Evolutionary conservation across 805 yeast species (phyloP).

Genomic region (Kluyveromyces dobzhanskii): DNA sequence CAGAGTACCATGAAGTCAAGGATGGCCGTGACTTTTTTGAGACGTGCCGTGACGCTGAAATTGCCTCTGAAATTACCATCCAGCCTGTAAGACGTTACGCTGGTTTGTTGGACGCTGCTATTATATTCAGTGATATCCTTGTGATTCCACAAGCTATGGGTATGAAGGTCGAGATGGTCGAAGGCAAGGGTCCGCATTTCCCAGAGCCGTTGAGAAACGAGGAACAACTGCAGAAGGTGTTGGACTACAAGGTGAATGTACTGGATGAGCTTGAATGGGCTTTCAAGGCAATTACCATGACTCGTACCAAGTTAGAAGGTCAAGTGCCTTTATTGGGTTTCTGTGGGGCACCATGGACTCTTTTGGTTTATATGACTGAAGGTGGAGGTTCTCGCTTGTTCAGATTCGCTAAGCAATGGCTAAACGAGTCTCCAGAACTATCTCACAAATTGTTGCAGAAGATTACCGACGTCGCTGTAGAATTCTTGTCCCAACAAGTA

Average conservation of each 20-base stretch:
- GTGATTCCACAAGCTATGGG: constrained; percentile 99
- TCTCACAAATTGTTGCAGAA: constrained; percentile 65
- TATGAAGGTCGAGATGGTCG: constrained; percentile 86
- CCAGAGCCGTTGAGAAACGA: constrained; percentile 78
- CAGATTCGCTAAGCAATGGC: constrained; percentile 87
- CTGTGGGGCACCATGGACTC: constrained; percentile 97
- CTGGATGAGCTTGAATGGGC: constrained; percentile 85
- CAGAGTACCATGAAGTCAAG: constrained; percentile 87
- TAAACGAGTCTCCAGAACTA: constrained; percentile 68
- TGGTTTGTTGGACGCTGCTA: constrained; percentile 92
- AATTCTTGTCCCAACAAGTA: constrained; percentile 89
- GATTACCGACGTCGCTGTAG: constrained; percentile 81
- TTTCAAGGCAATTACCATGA: constrained; percentile 81
- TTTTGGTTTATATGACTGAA: constrained; percentile 93
- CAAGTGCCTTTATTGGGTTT: constrained; percentile 92
- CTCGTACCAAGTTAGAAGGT: constrained; percentile 80
- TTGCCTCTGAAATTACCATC: constrained; percentile 88
- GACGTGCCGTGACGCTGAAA: constrained; percentile 90
- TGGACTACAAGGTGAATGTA: constrained; percentile 61
- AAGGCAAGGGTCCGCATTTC: constrained; percentile 90
- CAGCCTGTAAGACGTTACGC: constrained; percentile 89
- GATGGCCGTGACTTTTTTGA: constrained; percentile 84
- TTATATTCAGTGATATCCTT: constrained; percentile 88
- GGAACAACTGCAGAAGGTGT: constrained; percentile 48
- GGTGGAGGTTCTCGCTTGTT: constrained; percentile 94